Base-by-base conservation (phyloP, 2,329 filamentous ascomycete genomes). In the Aureobasidium zeae region DNA sequence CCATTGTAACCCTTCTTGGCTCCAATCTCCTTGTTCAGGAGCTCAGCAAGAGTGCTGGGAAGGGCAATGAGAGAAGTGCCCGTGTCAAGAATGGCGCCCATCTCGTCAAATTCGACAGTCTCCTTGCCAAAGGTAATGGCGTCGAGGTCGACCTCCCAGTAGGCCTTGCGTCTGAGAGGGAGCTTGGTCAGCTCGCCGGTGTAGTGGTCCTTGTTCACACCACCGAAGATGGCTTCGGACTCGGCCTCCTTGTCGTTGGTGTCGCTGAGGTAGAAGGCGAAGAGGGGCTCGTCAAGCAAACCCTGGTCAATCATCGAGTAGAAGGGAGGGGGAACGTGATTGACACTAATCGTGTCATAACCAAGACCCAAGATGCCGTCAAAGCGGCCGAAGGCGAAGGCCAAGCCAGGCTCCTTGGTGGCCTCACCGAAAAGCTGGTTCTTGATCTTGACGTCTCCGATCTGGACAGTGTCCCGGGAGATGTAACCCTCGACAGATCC, bases 121-220 rank as follows among this genome's bases (percentile, higher is more conserved):
- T 84, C 77, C 42, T 88, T 76, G 56, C 91, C 93, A 52, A 95
- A 86, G 45, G 83, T 79, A 68, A 98, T 91, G 52, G 86, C 75
- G 59, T 96, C 82, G 49, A 98, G 80, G 59, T 96, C 88, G 45
- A 98, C 89, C 76, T 98, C 91, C 91, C 91, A 98, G 77, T 98
- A 98, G 37, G 91, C 91, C 82, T 96, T 96, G 64, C 91, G 86
- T 66, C 91, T 86, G 55, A 98, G 78, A 44, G 91, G 91, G 55
- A 98, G 86, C 66, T 87, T 93, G 63, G 81, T 85, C 58, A 98
- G 76, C 66, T 96, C 81, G 59, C 91, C 91, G 28, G 74, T 80
- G 67, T 77, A 83, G 73, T 91, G 86, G 61, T 72, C 70, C 69
- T 86, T 71, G 66, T 96, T 81, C 49, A 94, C 68, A 53, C 89